phyloP scores from a whole-genome alignment of 768 basidiomycete genomes.

The Psilocybe cyanescens region DNA sequence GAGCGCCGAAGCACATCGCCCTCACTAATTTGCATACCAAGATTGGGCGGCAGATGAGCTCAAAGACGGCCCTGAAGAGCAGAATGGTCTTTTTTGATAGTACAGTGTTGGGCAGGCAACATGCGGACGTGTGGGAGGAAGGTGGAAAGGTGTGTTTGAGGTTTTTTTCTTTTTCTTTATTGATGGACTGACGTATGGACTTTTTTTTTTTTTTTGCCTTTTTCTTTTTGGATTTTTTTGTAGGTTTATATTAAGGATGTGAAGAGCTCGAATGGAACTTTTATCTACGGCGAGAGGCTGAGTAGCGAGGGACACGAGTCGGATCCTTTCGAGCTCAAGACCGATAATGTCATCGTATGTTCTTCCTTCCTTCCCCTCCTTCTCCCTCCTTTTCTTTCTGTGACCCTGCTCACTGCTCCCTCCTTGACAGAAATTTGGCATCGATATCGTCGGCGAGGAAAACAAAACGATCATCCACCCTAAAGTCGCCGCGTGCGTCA shows the following conservation, averaged over 20 bases:
- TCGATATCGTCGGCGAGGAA: constrained; percentile 98
- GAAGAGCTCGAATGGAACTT: constrained; percentile 97
- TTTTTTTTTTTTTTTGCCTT: constrained; percentile 1
- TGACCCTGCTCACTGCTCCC: constrained; percentile 6
- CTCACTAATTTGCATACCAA: constrained; percentile 74
- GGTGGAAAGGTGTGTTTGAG: constrained; percentile 67
- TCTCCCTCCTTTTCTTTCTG: constrained; percentile 11
- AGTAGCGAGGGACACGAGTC: constrained; percentile 89
- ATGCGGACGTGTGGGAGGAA: constrained; percentile 99
- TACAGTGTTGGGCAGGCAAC: constrained; percentile 90
- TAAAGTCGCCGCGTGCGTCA: constrained; percentile 95
- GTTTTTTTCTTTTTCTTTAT: background rate
- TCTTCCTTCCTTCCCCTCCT: constrained; percentile 13
- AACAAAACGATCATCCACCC: constrained; percentile 98
- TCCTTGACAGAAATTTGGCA: constrained; percentile 87
- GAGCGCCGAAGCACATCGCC: constrained; percentile 93
- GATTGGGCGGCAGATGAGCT: constrained; percentile 96
- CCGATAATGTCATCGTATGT: constrained; percentile 92
- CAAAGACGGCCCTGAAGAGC: constrained; percentile 92
- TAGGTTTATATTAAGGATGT: constrained; percentile 99
- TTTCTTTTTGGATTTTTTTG: background rate
- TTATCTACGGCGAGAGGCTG: constrained; percentile 94
- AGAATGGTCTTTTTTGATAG: constrained; percentile 97
- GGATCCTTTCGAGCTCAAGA: constrained; percentile 92
- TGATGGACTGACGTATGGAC: background rate